Percentiles rank a stretch among this genome's conserved stretches.
These are phyloP conservation scores for Boletus insuetus DNA, from an alignment of 768 basidiomycete genomes.

Conservation along the genomic window DNA sequence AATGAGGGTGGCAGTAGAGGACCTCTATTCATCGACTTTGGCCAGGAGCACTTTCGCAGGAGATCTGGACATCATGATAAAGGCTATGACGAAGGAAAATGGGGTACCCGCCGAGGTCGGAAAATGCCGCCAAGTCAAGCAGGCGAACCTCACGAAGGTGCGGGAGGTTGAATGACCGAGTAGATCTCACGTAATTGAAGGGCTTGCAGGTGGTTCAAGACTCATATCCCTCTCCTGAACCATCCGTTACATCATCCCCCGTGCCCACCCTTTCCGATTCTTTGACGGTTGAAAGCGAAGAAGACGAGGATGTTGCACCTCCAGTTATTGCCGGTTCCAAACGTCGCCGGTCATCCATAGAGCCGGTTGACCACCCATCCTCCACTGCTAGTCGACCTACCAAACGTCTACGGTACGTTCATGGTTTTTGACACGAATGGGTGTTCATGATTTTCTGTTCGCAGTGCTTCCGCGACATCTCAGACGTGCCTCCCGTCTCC, in stretches of 20 bases:
- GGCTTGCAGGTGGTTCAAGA: not conserved
- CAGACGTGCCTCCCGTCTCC: constrained; percentile 12
- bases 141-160: not conserved
- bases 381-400: not conserved
- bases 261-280: constrained; percentile 6
- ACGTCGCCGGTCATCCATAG: constrained; percentile 11
- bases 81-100: constrained; percentile 23
- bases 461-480: constrained; percentile 1
- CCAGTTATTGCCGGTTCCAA: constrained; percentile 22
- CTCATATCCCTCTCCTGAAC: constrained; percentile 18
- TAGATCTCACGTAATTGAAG: not conserved
- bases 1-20: constrained; percentile 32
- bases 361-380: not conserved
- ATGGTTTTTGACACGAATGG: rapidly evolving
- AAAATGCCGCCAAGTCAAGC: not conserved
- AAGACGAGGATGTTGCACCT: constrained; percentile 11
- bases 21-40: constrained; percentile 29
- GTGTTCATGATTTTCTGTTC: not conserved
- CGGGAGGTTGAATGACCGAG: not conserved
- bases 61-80: constrained; percentile 30
- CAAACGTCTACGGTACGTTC: constrained; percentile 25
- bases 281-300: constrained; percentile 12
- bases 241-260: too few species aligned
- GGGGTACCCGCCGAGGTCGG: not conserved
- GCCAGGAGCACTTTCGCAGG: constrained; percentile 27